These are phyloP conservation scores for Trypanosoma boissoni DNA, from an alignment of 208 protist species.

Conservation along the genomic window DNA sequence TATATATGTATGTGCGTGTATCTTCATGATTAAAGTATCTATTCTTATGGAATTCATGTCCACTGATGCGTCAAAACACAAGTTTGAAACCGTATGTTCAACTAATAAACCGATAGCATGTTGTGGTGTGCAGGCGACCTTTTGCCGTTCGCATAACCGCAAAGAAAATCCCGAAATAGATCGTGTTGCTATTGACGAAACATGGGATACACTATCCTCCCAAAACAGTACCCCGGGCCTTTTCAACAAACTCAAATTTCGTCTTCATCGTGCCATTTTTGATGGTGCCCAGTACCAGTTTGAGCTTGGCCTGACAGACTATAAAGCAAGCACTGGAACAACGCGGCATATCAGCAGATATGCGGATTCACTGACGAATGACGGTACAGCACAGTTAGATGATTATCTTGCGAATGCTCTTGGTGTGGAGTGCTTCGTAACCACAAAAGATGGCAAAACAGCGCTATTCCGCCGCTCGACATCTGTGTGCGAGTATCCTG, in stretches of 20 bases:
- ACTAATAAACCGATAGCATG: conserved; percentile 4
- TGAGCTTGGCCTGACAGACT: conserved; percentile 47
- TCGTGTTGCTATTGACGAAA: conserved; percentile 19
- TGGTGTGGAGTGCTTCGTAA: conserved; percentile 38
- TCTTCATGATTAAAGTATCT: neutral
- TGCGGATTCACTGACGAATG: conserved; percentile 4
- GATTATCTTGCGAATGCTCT: conserved; percentile 36
- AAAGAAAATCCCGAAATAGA: conserved; percentile 9
- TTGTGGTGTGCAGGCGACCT: conserved; percentile 1
- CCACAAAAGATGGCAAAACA: conserved; percentile 30
- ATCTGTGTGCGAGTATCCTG: conserved; percentile 33
- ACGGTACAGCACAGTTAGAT: neutral
- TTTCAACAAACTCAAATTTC: conserved; percentile 51
- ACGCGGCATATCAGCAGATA: conserved; percentile 20
- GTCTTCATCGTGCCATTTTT: conserved; percentile 19
- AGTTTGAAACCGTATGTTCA: conserved; percentile 1
- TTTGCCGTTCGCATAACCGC: conserved; percentile 23
- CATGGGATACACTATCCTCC: conserved; percentile 20
- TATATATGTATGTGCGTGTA: neutral
- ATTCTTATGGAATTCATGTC: neutral
- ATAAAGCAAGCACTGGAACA: conserved; percentile 42
- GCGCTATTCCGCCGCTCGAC: conserved; percentile 36
- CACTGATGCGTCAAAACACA: neutral
- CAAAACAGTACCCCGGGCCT: conserved; percentile 7
- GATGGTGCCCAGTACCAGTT: conserved; percentile 15